Evolutionary conservation across 371 early-diverging fungal species (phyloP).

Genomic region (Umbelopsis sp.): DNA sequence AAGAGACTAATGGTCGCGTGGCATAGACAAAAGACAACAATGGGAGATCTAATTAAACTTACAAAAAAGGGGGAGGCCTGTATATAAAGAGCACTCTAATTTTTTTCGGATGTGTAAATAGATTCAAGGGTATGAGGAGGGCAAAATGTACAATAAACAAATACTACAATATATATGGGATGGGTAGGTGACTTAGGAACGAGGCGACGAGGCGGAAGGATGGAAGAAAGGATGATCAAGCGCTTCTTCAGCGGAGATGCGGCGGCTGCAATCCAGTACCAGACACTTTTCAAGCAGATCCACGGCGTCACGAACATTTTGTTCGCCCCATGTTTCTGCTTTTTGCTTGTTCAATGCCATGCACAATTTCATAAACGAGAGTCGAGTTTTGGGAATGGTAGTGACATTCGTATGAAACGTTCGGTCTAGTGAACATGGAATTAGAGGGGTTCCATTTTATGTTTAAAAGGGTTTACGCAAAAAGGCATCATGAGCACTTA

Average conservation of each 20-base stretch:
- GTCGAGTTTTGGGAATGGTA: conserved; percentile 45
- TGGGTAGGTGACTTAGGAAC: not conserved
- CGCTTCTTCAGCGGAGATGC: conserved; percentile 67
- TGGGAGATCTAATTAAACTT: conserved; percentile 36
- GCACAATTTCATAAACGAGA: conserved; percentile 44
- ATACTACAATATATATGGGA: not conserved
- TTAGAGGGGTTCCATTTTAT: too few species aligned
- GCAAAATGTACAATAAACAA: not conserved
- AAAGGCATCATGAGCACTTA: conserved; percentile 27
- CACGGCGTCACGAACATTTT: conserved; percentile 38
- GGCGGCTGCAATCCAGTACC: conserved; percentile 44
- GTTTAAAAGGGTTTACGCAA: not conserved
- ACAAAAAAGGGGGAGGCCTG: conserved; percentile 34
- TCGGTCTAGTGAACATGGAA: conserved; percentile 45
- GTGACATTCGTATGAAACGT: conserved; percentile 64
- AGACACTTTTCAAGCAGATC: conserved; percentile 53
- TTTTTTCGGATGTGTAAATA: not conserved
- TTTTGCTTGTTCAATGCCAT: conserved; percentile 31
- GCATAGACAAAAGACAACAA: conserved; percentile 32
- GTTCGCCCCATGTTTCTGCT: conserved; percentile 27
- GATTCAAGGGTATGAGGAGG: not conserved
- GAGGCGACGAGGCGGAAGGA: not conserved
- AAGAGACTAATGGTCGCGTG: not conserved
- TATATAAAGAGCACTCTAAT: not conserved
- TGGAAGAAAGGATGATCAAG: conserved; percentile 59